Conservation (phyloP, 192 early-diverging fungal genomes). For the Mortierella antarctica region DNA sequence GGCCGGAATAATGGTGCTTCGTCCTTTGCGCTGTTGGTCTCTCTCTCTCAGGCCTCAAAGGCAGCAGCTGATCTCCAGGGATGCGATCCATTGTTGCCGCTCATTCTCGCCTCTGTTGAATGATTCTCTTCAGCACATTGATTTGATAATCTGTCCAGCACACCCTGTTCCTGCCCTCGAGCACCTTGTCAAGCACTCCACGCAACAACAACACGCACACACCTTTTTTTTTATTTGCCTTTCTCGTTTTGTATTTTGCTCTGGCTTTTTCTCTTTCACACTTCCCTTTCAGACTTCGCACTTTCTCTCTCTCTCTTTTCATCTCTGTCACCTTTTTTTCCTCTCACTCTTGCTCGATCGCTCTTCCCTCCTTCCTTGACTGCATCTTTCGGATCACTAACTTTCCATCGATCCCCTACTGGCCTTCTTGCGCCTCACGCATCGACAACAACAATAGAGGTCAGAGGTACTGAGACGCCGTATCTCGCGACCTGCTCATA, state of each 20-base stretch:
- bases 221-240: constrained; percentile 3
- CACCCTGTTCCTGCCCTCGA: neutral
- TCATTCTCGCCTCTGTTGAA: no score
- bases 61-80: no score
- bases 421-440: neutral
- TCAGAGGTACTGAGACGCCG: no score
- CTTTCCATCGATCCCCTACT: neutral
- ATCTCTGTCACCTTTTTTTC: neutral
- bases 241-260: neutral
- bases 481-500: no score
- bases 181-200: no score
- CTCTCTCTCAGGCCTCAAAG: neutral
- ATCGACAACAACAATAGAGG: no score
- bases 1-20: neutral
- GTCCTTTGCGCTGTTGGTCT: neutral
- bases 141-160: constrained; percentile 11
- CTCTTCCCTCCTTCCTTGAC: neutral
- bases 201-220: no score
- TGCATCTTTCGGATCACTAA: neutral
- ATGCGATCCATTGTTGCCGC: no score
- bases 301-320: neutral
- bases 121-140: neutral
- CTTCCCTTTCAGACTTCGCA: constrained; percentile 7
- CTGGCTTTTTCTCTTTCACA: neutral
- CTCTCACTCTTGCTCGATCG: neutral